Evolutionary conservation across 495 filamentous ascomycete species (phyloP), one percentile per base, ranked within the genome.

Genomic region (Penicillium dipodomyicola): DNA sequence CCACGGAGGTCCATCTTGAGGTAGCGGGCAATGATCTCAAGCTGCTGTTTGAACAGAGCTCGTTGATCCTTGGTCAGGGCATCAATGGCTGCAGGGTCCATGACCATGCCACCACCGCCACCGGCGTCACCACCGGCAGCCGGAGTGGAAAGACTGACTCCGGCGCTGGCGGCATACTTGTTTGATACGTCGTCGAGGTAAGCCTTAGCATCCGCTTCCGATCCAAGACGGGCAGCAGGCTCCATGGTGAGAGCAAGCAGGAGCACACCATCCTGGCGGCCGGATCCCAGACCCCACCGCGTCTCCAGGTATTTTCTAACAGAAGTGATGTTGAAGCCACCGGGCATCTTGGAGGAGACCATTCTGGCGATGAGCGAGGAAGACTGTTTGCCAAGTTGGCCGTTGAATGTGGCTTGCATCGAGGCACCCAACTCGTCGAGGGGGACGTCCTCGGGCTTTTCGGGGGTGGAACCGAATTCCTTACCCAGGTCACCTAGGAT

Each of bases 321-420:
- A 2, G 87, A 80, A 62, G 93, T 96, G 68, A 97, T 97, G 69
- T 97, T 99, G 81, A 97, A 99, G 47, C 94, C 94, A 67, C 92
- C 95, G 32, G 94, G 95, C 94, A 99, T 97, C 73, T 99, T 99
- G 5, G 94, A 96, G 4, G 95, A 97, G 27, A 99, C 92, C 67
- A 97, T 78, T 57, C 93, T 85, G 30, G 95, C 93, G 66, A 97
- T 87, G 51, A 97, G 84, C 4, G 94, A 96, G 29, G 90, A 90
- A 0, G 94, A 93, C 54, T 97, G 94, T 76, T 99, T 97, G 62
- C 94, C 94, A 48, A 97, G 85, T 75, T 97, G 92, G 49, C 94
- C 94, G 72, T 96, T 94, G 78, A 97, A 99, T 29, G 94, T 97
- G 27, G 90, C 86, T 74, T 97, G 95, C 88, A 99, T 96, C 9